These are phyloP conservation scores for Cyclotella cryptica DNA, from an alignment of 108 stramenopile genomes.

Conservation along the genomic window DNA sequence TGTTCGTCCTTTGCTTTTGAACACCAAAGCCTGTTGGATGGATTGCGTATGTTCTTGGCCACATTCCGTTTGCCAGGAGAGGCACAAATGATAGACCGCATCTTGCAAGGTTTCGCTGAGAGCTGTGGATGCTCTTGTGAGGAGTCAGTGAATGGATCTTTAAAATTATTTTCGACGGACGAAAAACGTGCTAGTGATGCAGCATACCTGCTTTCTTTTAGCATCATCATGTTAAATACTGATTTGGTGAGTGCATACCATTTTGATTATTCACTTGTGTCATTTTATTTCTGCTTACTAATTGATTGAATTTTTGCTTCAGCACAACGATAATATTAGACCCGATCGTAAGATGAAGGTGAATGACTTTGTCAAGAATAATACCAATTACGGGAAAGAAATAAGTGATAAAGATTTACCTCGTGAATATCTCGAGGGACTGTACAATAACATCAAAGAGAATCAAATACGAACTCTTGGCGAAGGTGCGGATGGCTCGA, in stretches of 20 bases:
- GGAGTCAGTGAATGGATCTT: constrained; percentile 67
- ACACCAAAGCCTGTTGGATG: constrained; percentile 79
- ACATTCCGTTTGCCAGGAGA: constrained; percentile 97
- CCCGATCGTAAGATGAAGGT: constrained; percentile 94
- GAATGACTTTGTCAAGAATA: constrained; percentile 91
- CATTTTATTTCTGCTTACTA: background rate
- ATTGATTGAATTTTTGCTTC: background rate
- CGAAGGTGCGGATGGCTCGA: constrained; percentile 87
- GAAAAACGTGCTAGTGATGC: constrained; percentile 91
- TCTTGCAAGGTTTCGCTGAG: constrained; percentile 92
- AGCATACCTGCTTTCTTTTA: constrained; percentile 93
- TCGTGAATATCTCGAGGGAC: constrained; percentile 82
- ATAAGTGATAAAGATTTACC: constrained; percentile 92
- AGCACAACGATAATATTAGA: constrained; percentile 95
- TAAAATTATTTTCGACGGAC: constrained; percentile 76
- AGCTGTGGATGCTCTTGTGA: constrained; percentile 78
- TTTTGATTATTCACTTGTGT: background rate
- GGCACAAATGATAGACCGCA: constrained; percentile 91
- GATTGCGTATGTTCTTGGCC: constrained; percentile 92
- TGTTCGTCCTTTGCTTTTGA: constrained; percentile 90
- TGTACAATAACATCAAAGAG: constrained; percentile 87
- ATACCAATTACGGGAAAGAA: constrained; percentile 92
- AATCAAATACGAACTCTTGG: constrained; percentile 90
- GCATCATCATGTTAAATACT: constrained; percentile 98
- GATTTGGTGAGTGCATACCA: constrained; percentile 62